phyloP scores from a whole-genome alignment of 345 rosid species.

The Lepidium africanum region DNA sequence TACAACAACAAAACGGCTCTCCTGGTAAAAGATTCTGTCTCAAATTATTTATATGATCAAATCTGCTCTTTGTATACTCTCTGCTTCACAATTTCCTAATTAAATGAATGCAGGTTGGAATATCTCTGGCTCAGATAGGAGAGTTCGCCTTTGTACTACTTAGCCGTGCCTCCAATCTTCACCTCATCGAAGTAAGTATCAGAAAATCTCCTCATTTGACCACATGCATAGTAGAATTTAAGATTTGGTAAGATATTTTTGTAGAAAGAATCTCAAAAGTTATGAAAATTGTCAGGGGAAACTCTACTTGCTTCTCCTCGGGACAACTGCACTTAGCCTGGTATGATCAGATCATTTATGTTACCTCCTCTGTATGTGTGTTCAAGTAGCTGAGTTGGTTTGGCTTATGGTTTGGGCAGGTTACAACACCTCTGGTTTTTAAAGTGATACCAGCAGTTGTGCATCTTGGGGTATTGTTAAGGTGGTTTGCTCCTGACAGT shows the following conservation, averaged over 20 bases:
- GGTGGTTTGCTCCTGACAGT: constrained; percentile 43
- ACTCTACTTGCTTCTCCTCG: constrained; percentile 72
- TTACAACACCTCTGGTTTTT: constrained; percentile 47
- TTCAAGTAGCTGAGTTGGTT: constrained; percentile 1
- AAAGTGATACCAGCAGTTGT: constrained; percentile 44
- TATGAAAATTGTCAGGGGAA: constrained; percentile 44
- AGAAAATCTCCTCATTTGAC: neutral
- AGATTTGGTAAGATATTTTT: neutral
- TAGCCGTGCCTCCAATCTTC: constrained; percentile 90
- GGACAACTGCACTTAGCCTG: constrained; percentile 86
- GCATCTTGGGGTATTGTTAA: constrained; percentile 37
- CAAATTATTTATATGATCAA: neutral
- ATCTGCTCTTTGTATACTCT: neutral
- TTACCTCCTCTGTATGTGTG: neutral
- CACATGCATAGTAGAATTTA: neutral
- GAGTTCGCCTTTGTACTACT: constrained; percentile 88
- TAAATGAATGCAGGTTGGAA: constrained; percentile 24
- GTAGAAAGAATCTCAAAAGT: neutral
- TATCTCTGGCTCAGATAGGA: constrained; percentile 84
- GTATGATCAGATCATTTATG: constrained; percentile 29
- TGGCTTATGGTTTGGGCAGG: constrained; percentile 23
- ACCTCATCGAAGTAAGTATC: constrained; percentile 67
- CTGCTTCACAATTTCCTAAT: neutral
- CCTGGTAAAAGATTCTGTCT: constrained; percentile 41
- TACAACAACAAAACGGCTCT: constrained; percentile 77